Evolutionary conservation across 2,329 filamentous ascomycete species (phyloP), one percentile per base, ranked within the genome.

Genomic region (Cyphellophora europaea): DNA sequence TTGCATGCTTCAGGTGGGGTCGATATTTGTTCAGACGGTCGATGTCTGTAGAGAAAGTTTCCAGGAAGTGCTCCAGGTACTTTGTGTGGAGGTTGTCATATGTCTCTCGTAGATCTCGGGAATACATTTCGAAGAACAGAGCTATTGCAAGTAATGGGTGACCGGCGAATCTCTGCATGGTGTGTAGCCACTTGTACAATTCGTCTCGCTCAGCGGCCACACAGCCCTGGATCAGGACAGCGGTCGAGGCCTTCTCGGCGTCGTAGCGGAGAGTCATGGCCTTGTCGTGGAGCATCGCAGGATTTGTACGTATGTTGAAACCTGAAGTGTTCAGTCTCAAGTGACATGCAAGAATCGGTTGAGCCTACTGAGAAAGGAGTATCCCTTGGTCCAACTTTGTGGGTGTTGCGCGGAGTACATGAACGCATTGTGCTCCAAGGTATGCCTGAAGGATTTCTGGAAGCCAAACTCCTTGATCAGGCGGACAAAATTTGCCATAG

Each of bases 61-160:
- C n/a, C 21, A 8, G 8, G n/a, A 8, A n/a, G n/a, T 25, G 21
- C 8, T 25, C 21, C n/a, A 8, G 8, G 21, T 25, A 25, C 8
- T n/a, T 25, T 25, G 21, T 25, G 21, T n/a, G 21, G 8, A 25
- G 8, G 8, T 25, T n/a, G 8, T 8, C 21, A 8, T 25, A 8
- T 8, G 8, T 8, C 21, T 25, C n/a, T n/a, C n/a, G 21, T n/a
- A 25, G 21, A 8, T 25, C 8, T 25, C n/a, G 8, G 21, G 8
- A 25, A 25, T 25, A 25, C 21, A 25, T 25, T n/a, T 25, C 21
- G 21, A 25, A 25, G 21, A 25, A 25, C 8, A 25, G 21, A n/a
- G n/a, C 21, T 25, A 25, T 8, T n/a, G n/a, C n/a, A 8, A 25
- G 8, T 8, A 25, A n/a, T n/a, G 21, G 21, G n/a, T 25, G 21